phyloP scores from a whole-genome alignment of 305 asterid genomes.

The Solanum aculeatissimum region DNA sequence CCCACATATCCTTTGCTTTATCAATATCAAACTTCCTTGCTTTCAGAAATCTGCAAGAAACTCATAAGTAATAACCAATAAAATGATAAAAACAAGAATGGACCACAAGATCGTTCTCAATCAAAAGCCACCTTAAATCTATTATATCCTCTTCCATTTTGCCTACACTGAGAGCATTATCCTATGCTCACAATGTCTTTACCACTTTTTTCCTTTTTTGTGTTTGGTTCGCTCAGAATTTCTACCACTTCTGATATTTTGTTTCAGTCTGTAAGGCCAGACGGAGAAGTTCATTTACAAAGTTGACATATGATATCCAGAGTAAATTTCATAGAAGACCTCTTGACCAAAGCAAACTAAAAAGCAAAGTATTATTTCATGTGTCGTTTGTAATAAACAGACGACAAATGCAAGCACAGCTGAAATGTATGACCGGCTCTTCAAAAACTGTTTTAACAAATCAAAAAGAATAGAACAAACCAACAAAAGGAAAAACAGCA shows the following conservation, averaged over 20 bases:
- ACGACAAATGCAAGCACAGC: background rate
- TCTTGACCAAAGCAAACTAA: background rate
- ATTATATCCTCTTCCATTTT: background rate
- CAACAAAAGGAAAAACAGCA: background rate
- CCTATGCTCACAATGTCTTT: background rate
- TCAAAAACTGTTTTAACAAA: background rate
- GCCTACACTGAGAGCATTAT: background rate
- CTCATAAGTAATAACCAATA: background rate
- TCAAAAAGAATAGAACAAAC: background rate
- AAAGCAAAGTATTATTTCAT: background rate
- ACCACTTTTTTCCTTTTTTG: background rate
- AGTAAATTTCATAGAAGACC: background rate
- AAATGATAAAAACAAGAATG: background rate
- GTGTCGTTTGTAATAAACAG: background rate
- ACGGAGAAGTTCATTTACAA: background rate
- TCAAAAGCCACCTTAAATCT: background rate
- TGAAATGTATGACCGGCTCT: background rate
- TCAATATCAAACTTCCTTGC: conserved; percentile 27
- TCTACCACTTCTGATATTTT: background rate
- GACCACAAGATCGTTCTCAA: background rate
- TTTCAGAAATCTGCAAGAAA: conserved; percentile 16
- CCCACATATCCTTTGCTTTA: conserved; percentile 26
- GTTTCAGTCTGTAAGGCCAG: background rate
- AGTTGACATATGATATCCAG: background rate
- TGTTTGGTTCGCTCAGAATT: background rate